Base-by-base conservation (phyloP, 2,329 filamentous ascomycete species). In the Claviceps sp. region DNA sequence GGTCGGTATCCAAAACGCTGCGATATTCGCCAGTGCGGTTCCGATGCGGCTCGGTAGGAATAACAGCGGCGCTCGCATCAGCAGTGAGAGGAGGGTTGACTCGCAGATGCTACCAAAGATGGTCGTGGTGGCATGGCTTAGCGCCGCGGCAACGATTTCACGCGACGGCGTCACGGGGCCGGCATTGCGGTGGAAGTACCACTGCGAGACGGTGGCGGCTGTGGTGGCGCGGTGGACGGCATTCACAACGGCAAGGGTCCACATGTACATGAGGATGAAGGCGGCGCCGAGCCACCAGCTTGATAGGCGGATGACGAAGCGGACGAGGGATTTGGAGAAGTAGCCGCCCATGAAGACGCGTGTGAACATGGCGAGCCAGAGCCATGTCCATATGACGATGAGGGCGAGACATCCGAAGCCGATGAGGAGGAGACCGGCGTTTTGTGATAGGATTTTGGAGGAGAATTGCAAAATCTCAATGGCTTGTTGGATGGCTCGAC, bases 301-400 rank as follows among this genome's bases (percentile, higher is more conserved):
- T 54, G 88, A 89, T 17, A 85, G 72, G 62, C 89, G 85, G 62
- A 97, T 89, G 61, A 95, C 78, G 68, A 94, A 96, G 43, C 68
- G 66, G 0, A 75, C 71, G 34, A 83, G 71, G 19, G 65, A 71
- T 55, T 77, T 80, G 16, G 82, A 81, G 57, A 91, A 82, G 66
- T 90, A 86, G 0, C 93, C 93, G n/a, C 88, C 89, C 54, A 97
- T 81, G 67, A 98, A 98, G 54, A 97, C 84, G 45, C 89, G 80
- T 7, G 90, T 91, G 68, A 98, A 97, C 89, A 98, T 96, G 60
- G 83, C 82, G 59, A 97, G 81, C 93, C 93, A 98, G 6, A 87
- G 68, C 93, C 93, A 98, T 0, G 90, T 96, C 85, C 90, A 97
- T 14, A 81, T 71, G 10, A 96, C 86, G 44, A 95, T 85, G 26